Evolutionary conservation across 257 asterid species (phyloP).

Genomic region (Euphrasia confusa): DNA sequence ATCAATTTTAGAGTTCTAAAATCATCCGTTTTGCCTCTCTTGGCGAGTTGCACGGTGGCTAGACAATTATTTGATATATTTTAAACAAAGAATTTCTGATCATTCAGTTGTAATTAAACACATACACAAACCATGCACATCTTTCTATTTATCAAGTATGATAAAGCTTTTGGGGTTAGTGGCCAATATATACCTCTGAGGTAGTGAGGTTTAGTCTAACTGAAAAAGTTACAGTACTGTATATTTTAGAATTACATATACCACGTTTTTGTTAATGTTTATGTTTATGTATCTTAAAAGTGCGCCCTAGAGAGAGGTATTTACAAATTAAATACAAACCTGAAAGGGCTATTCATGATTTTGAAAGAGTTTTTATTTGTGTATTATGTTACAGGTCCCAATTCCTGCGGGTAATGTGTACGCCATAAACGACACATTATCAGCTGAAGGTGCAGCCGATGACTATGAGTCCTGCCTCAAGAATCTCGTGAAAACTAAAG

Average conservation of each 20-base stretch:
- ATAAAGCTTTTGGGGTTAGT: background rate
- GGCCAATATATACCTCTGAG: background rate
- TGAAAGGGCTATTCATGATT: background rate
- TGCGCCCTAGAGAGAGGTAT: background rate
- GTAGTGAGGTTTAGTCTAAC: background rate
- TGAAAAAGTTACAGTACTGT: background rate
- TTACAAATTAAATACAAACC: background rate
- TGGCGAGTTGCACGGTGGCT: background rate
- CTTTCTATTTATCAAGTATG: background rate
- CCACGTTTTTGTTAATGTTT: background rate
- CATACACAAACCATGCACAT: background rate
- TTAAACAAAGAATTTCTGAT: background rate
- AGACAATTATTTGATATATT: background rate
- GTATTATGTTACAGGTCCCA: constrained; percentile 49
- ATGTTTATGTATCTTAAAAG: background rate
- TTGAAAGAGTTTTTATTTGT: no score
- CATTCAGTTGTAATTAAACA: background rate
- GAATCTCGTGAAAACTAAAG: constrained; percentile 55
- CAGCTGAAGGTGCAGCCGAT: constrained; percentile 91
- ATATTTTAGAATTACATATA: background rate
- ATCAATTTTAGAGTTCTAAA: background rate
- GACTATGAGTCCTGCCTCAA: constrained; percentile 79
- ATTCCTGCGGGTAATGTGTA: constrained; percentile 78
- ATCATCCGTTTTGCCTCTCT: background rate
- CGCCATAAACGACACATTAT: constrained; percentile 76